Conservation (phyloP, 2,329 filamentous ascomycete genomes). For the Cladosporium cucumerinum region DNA sequence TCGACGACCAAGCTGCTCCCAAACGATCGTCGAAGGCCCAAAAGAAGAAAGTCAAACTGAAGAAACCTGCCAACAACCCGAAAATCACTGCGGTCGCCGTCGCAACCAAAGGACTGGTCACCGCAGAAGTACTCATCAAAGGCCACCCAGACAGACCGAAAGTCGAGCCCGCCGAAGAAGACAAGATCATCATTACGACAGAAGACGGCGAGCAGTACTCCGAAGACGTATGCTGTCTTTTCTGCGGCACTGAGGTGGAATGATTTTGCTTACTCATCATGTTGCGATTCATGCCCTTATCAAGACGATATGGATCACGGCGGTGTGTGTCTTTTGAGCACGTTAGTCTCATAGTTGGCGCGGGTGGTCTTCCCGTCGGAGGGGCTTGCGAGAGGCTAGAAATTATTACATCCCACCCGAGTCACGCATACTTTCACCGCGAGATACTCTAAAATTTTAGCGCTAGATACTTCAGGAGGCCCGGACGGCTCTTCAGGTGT, state of each 20-base stretch:
- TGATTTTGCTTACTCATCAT: background rate
- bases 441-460: background rate
- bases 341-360: background rate
- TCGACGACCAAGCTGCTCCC: slow-evolving; percentile 16
- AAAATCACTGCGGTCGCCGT: slow-evolving; percentile 11
- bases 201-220: slow-evolving; percentile 24
- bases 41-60: slow-evolving; percentile 21
- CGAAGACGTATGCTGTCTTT: slow-evolving; percentile 30
- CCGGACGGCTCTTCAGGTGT: slow-evolving; percentile 6
- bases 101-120: slow-evolving; percentile 18
- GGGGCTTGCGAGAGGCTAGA: background rate
- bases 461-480: background rate
- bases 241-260: slow-evolving; percentile 21
- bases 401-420: background rate
- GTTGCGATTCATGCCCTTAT: background rate
- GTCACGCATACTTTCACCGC: background rate
- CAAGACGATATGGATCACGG: background rate
- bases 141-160: slow-evolving; percentile 20
- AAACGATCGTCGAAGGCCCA: slow-evolving; percentile 16
- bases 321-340: slow-evolving; percentile 5
- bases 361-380: background rate
- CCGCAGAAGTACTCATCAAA: slow-evolving; percentile 29
- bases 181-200: slow-evolving; percentile 29
- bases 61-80: slow-evolving; percentile 18
- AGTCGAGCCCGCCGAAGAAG: slow-evolving; percentile 20